Evolutionary conservation across 2,329 filamentous ascomycete genomes (phyloP), one percentile per base, ranked within the genome.

Genomic region (Bipolaris cookei): DNA sequence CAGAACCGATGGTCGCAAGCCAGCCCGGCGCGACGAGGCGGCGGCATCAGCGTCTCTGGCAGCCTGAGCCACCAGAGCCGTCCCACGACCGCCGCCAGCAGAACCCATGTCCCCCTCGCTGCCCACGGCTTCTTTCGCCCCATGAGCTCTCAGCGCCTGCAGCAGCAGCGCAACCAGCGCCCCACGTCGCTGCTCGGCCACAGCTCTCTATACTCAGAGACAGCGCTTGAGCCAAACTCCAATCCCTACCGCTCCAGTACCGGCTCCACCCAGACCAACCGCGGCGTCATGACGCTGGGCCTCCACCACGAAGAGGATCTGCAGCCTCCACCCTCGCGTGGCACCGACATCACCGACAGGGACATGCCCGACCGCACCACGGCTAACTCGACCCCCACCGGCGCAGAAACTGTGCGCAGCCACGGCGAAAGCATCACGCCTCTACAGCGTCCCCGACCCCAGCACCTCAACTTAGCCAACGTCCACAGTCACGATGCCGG

Each of bases 61-160:
- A 73, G 86, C 77, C 49, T 72, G 54, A 70, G 73, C 14, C 64
- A 60, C 8, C 69, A 65, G 50, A 76, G 75, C 37, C 69, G 83
- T 63, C 89, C 82, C 51, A 83, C 82, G 14, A 94, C 88, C 64
- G 83, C 90, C 39, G 83, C 89, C 43, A 92, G 89, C 73, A 86
- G 89, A 70, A 95, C 91, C 39, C 95, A 99, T 81, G 92, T 96
- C 18, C 93, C 95, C 1, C 81, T 99, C 51, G 89, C 92, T 2
- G 92, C 92, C 14, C 90, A 94, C 71, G 94, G 91, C 51, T 98
- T 99, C 80, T 97, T 96, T 73, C 90, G 89, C 20, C 95, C 95
- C 37, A 96, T 99, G 92, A 98, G 93, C 79, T 96, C 94, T 21
- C 92, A 97, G 75, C 90, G 92, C 74, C 82, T 98, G 48, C 94